Conservation (phyloP, 1,284 basidiomycete genomes). For the Farysia itapuensis region DNA sequence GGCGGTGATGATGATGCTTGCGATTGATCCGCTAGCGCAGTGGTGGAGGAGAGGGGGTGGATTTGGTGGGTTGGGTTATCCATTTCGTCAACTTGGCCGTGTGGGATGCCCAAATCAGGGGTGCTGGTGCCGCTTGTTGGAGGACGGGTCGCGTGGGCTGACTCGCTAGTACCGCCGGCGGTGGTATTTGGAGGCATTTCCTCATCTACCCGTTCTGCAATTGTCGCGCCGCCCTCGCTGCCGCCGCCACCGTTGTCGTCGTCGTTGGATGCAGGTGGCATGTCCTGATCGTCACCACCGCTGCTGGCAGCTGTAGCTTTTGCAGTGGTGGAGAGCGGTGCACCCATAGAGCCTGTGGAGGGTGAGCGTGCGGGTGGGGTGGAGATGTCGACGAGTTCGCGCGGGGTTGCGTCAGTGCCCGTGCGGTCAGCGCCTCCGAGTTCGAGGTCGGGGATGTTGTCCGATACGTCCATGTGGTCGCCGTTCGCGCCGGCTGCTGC, state of each 20-base stretch:
- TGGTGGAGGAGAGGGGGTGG: slow-evolving; percentile 16
- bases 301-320: background rate
- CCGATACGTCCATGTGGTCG: background rate
- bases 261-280: background rate
- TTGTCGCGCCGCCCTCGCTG: background rate
- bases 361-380: no score
- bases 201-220: background rate
- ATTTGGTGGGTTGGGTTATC: slow-evolving; percentile 12
- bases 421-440: slow-evolving; percentile 24
- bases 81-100: slow-evolving; percentile 30
- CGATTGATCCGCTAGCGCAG: no score
- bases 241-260: background rate
- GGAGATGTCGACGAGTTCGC: background rate
- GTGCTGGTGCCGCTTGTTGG: background rate
- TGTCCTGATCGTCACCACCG: background rate
- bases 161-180: background rate
- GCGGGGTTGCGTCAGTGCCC: background rate
- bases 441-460: slow-evolving; percentile 18
- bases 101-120: slow-evolving; percentile 1
- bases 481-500: background rate
- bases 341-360: no score
- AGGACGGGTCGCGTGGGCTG: no score
- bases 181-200: background rate
- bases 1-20: no score
- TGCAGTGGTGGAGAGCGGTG: background rate